Percentiles rank a stretch among this genome's conserved stretches.
phyloP scores from a whole-genome alignment of 176 grass and related monocot species.

The Bothriochloa decipiens region DNA sequence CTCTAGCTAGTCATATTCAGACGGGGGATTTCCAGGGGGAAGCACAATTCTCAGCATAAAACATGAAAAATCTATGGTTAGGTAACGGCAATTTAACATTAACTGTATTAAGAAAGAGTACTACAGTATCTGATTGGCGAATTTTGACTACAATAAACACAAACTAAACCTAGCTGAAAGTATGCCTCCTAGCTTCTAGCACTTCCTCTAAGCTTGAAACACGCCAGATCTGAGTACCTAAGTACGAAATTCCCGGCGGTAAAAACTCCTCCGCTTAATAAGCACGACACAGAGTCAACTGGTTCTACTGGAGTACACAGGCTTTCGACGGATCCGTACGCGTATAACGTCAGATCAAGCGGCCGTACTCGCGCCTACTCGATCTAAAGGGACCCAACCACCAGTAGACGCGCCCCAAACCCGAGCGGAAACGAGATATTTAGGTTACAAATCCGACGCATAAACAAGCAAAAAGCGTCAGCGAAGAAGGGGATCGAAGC shows the following conservation, averaged over 20 bases:
- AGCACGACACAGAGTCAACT: not conserved
- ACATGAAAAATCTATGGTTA: not conserved
- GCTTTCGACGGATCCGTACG: not conserved
- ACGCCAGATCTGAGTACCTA: conserved; percentile 24
- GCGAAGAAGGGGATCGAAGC: not conserved
- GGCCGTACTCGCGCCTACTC: not conserved
- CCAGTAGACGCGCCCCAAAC: not conserved
- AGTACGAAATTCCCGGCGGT: not conserved
- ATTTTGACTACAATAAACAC: not conserved
- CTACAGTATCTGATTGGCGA: not conserved
- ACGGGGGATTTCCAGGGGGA: not conserved
- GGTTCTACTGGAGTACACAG: conserved; percentile 12
- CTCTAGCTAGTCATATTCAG: not conserved
- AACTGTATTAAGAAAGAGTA: not conserved
- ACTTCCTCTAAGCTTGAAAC: not conserved
- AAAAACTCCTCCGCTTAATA: not conserved
- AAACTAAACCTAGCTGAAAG: not conserved
- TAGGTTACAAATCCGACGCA: not conserved
- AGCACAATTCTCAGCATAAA: not conserved
- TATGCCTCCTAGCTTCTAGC: not conserved
- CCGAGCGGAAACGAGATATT: not conserved
- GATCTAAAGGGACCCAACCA: not conserved
- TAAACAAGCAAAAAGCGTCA: not conserved
- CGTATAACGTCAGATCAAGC: not conserved
- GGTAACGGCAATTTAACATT: not conserved